Evolutionary conservation across 2,329 filamentous ascomycete species (phyloP).

Genomic region (Fusarium keratoplasticum): DNA sequence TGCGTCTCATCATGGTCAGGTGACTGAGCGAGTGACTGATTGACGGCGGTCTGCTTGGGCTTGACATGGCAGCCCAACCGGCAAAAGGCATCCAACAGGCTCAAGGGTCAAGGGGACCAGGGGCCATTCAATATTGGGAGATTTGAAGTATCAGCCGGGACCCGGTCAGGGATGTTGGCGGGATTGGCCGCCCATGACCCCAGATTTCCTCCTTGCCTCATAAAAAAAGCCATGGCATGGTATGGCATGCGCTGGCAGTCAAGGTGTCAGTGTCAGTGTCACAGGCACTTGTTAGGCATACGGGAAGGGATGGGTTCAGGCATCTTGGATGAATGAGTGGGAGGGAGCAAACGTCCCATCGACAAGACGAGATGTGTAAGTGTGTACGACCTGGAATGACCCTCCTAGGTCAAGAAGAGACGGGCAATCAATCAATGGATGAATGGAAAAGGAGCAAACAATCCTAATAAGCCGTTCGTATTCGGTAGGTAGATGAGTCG

Average conservation of each 20-base stretch:
- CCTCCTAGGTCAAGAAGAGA: not conserved
- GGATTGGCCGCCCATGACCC: not conserved
- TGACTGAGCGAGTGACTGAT: not conserved
- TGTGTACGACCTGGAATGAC: not conserved
- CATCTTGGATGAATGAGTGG: not conserved
- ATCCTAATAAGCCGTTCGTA: not conserved
- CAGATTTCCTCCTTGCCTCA: not conserved
- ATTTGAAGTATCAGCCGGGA: not conserved
- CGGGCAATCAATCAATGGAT: not conserved
- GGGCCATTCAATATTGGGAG: not conserved
- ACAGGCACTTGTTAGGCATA: not conserved
- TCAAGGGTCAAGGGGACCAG: not conserved
- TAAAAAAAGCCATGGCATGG: not conserved
- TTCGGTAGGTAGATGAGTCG: not conserved
- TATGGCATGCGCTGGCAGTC: not conserved
- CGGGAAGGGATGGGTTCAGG: not conserved
- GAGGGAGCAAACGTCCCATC: not conserved
- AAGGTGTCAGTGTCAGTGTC: not conserved
- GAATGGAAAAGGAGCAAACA: slow-evolving; percentile 7
- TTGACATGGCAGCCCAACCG: not conserved
- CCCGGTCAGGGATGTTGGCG: not conserved
- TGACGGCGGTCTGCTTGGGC: not conserved
- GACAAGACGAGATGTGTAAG: not conserved
- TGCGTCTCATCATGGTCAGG: slow-evolving; percentile 23
- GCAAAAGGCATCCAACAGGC: not conserved